Conservation (phyloP, 495 filamentous ascomycete genomes). For the Acidiella bohemica region DNA sequence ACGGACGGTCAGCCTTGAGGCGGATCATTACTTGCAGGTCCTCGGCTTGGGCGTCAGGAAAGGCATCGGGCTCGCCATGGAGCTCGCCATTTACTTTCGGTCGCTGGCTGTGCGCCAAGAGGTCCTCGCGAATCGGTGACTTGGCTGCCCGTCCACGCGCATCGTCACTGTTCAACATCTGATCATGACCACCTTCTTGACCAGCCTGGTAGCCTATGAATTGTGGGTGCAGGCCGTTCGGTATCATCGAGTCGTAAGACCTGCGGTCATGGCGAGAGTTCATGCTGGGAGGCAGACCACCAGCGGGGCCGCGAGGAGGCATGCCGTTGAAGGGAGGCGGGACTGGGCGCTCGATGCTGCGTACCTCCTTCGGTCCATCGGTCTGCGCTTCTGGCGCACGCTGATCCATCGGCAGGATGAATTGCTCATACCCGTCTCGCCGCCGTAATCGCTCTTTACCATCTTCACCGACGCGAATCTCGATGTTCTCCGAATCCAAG, state of each 20-base stretch:
- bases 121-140: constrained; percentile 7
- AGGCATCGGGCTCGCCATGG: constrained; percentile 28
- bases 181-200: constrained; percentile 1
- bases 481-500: constrained; percentile 52
- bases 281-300: constrained; percentile 1
- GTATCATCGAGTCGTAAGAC: constrained; percentile 12
- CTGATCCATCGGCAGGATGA: constrained; percentile 52
- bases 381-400: constrained; percentile 49
- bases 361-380: constrained; percentile 36
- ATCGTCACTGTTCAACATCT: constrained; percentile 14
- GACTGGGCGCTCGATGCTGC: constrained; percentile 26
- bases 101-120: neutral
- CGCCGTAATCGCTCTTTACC: constrained; percentile 67
- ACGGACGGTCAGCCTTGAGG: constrained; percentile 22
- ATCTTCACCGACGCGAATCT: constrained; percentile 56
- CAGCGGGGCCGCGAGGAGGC: constrained; percentile 7
- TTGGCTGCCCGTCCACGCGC: constrained; percentile 3
- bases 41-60: constrained; percentile 43
- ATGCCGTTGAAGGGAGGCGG: neutral
- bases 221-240: constrained; percentile 10
- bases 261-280: constrained; percentile 6
- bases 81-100: neutral
- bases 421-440: constrained; percentile 65
- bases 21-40: constrained; percentile 36
- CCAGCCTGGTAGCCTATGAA: constrained; percentile 1